These are phyloP conservation scores for Fusarium sulawesiense DNA, from an alignment of 2,329 filamentous ascomycete genomes.

Conservation along the genomic window DNA sequence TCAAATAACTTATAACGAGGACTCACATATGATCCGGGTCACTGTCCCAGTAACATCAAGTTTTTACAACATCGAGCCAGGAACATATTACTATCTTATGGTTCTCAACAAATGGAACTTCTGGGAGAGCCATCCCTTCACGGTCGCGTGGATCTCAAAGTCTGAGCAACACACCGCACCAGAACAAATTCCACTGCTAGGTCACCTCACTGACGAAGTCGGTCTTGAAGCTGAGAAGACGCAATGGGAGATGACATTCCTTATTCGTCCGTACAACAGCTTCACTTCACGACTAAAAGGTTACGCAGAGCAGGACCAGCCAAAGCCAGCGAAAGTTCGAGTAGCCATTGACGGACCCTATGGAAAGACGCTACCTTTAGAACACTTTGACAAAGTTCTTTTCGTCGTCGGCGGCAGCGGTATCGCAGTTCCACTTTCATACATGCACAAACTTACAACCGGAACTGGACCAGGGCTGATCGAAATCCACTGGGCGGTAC, in stretches of 20 bases:
- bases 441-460: neutral
- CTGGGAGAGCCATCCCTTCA: conserved; percentile 65
- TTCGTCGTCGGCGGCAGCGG: conserved; percentile 23
- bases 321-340: neutral
- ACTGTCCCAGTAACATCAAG: conserved; percentile 50
- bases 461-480: neutral
- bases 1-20: neutral
- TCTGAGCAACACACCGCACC: neutral
- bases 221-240: neutral
- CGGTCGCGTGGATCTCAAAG: conserved; percentile 51
- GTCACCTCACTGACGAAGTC: fast-evolving
- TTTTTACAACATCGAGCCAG: conserved; percentile 50
- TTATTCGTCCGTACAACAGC: conserved; percentile 59
- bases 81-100: conserved; percentile 60
- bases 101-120: conserved; percentile 51
- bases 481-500: conserved; percentile 15
- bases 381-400: neutral
- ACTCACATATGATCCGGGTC: conserved; percentile 56
- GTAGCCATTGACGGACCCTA: conserved; percentile 11
- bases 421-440: conserved; percentile 7
- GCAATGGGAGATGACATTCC: conserved; percentile 51
- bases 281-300: conserved; percentile 49
- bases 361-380: neutral
- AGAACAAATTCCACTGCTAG: neutral
- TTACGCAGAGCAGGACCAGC: neutral